Evolutionary conservation across 108 stramenopile genomes (phyloP), one percentile per base, ranked within the genome.

Genomic region (Poteriospumella lacustris): DNA sequence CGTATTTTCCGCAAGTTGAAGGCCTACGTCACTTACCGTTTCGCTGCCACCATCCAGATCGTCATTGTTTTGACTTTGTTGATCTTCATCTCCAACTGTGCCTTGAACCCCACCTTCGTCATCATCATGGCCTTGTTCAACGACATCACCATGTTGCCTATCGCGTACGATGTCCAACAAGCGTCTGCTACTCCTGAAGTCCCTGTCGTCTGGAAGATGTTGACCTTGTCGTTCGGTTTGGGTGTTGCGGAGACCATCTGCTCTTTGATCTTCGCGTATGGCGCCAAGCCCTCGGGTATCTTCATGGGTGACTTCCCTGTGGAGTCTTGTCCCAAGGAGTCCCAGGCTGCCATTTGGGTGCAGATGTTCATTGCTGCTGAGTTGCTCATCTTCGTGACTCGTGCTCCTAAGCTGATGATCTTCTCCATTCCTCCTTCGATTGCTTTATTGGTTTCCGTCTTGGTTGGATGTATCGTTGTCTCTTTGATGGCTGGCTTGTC

Each of bases 11-110:
- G 80, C 88, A 89, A 80, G 44, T 67, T 82, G 60, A 60, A 42
- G 56, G 15, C 80, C 41, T 94, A 92, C 77, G 91, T 91, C 38
- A 84, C 89, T 44, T 94, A 94, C 83, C 82, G 92, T 12, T 85
- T 92, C 39, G 79, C 80, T 47, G 59, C 76, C 43, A 80, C 83
- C 29, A 60, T 80, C 43, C 76, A 60, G 47, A 58, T 79, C 58
- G 58, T 76, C 31, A 42, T 44, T 42, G 62, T 52, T 34, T 75
- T 81, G 12, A 52, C 26, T 15, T 41, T 73, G 12, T 26, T 73
- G 12, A 73, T 73, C 31, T 73, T 34, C 41, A 42, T 42, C 15
- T 73, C 70, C 43, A 80, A 76, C 58, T 79, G 73, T 68, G 34
- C 62, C 44, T 47, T 85, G 44, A 39, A 43, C 44, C 87, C 91